phyloP scores from a whole-genome alignment of 306 rosid species.

The Lotus japonicus region DNA sequence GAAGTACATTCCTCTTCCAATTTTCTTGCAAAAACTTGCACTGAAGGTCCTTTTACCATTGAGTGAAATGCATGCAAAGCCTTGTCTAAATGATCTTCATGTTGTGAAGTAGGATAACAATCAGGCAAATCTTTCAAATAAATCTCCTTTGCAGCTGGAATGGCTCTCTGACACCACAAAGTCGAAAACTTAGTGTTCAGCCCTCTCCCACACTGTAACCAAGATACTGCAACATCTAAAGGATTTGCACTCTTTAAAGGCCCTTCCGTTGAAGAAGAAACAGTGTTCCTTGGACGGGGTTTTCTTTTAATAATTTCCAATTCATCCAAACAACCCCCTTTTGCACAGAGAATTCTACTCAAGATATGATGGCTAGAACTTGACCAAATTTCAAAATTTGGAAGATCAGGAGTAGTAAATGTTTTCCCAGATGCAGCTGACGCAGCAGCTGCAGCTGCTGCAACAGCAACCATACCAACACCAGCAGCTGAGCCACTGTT shows the following conservation, averaged over 20 bases:
- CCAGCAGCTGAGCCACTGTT: slow-evolving; percentile 69
- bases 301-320: slow-evolving; percentile 55
- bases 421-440: slow-evolving; percentile 75
- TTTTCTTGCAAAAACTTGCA: slow-evolving; percentile 52
- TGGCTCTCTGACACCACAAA: slow-evolving; percentile 70
- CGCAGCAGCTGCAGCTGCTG: slow-evolving; percentile 89
- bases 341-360: slow-evolving; percentile 67
- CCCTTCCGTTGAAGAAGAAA: slow-evolving; percentile 44
- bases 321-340: slow-evolving; percentile 74
- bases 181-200: slow-evolving; percentile 69
- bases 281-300: slow-evolving; percentile 48
- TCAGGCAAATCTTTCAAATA: slow-evolving; percentile 78
- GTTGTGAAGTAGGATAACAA: slow-evolving; percentile 74
- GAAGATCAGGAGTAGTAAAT: slow-evolving; percentile 66
- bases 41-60: slow-evolving; percentile 81
- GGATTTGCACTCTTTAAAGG: slow-evolving; percentile 51
- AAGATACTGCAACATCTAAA: slow-evolving; percentile 65
- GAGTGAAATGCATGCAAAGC: slow-evolving; percentile 68
- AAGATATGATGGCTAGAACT: slow-evolving; percentile 68
- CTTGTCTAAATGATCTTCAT: slow-evolving; percentile 60
- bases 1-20: slow-evolving; percentile 79
- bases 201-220: slow-evolving; percentile 75
- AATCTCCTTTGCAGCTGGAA: slow-evolving; percentile 78
- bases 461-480: slow-evolving; percentile 90
- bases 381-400: slow-evolving; percentile 73